These are phyloP conservation scores for Paramecium bursaria DNA, from an alignment of 73 alveolate genomes.

Conservation along the genomic window DNA sequence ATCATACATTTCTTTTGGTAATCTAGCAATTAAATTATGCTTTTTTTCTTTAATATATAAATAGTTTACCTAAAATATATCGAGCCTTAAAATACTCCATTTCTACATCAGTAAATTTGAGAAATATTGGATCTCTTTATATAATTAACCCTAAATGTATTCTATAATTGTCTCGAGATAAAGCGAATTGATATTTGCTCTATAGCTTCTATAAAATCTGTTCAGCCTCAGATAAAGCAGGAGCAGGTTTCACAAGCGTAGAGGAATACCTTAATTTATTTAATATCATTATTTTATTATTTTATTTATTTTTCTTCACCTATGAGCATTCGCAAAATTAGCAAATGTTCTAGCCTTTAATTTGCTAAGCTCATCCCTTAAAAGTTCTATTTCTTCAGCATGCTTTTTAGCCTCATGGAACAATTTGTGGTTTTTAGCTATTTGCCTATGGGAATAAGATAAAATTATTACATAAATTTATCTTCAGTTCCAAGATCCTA, in stretches of 20 bases:
- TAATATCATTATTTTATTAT: too few relatives aligned
- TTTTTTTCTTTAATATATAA: slow-evolving; percentile 17
- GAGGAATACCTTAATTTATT: neutral
- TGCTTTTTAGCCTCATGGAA: slow-evolving; percentile 51
- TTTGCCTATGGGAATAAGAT: slow-evolving; percentile 3
- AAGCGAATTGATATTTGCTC: slow-evolving; percentile 2
- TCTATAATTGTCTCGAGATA: slow-evolving; percentile 34
- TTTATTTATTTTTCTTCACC: neutral
- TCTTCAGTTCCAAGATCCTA: slow-evolving; percentile 50
- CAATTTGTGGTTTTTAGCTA: slow-evolving; percentile 29
- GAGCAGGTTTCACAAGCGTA: too few relatives aligned
- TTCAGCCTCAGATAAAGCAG: slow-evolving; percentile 54
- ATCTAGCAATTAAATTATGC: slow-evolving; percentile 7
- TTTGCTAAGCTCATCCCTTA: slow-evolving; percentile 62
- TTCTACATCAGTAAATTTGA: slow-evolving; percentile 26
- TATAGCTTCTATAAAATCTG: slow-evolving; percentile 7
- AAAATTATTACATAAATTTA: slow-evolving; percentile 56
- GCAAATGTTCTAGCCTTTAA: slow-evolving; percentile 70
- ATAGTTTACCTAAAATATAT: slow-evolving; percentile 31
- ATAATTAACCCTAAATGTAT: slow-evolving; percentile 34
- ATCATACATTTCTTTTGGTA: slow-evolving; percentile 57
- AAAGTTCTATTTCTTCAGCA: slow-evolving; percentile 67
- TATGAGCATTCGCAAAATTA: slow-evolving; percentile 49
- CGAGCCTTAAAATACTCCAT: slow-evolving; percentile 5
- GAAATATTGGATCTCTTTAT: slow-evolving; percentile 49